These are phyloP conservation scores for Blastomyces emzantsi DNA, from an alignment of 2,329 filamentous ascomycete genomes.

Conservation along the genomic window DNA sequence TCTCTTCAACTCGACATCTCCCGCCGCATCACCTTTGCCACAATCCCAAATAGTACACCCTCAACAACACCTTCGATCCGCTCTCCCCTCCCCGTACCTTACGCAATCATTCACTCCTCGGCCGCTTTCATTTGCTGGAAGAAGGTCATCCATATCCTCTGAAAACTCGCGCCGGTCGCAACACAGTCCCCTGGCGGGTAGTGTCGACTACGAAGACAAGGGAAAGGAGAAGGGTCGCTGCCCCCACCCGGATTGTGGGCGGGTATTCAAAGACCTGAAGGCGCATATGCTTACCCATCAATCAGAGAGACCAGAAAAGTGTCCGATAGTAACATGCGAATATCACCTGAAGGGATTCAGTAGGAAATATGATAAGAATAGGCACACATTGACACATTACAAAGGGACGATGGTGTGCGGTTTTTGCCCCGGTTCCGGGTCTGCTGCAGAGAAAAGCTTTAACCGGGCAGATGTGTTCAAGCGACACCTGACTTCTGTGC, in stretches of 20 bases:
- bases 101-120: conserved; percentile 51
- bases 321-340: conserved; percentile 83
- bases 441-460: conserved; percentile 86
- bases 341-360: conserved; percentile 91
- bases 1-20: conserved; percentile 28
- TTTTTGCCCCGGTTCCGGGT: conserved; percentile 84
- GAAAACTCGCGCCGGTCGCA: conserved; percentile 57
- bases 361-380: conserved; percentile 92
- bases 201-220: conserved; percentile 55
- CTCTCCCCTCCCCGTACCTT: conserved; percentile 54
- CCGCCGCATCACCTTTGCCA: conserved; percentile 20
- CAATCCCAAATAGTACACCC: conserved; percentile 22
- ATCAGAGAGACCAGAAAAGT: conserved; percentile 85
- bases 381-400: conserved; percentile 90
- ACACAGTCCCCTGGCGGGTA: conserved; percentile 51
- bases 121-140: conserved; percentile 37
- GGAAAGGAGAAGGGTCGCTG: conserved; percentile 58
- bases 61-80: conserved; percentile 19
- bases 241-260: conserved; percentile 74
- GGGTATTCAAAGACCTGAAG: conserved; percentile 82
- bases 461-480: conserved; percentile 96
- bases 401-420: conserved; percentile 96
- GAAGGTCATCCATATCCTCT: conserved; percentile 61
- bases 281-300: conserved; percentile 94
- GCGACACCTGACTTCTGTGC: conserved; percentile 79